These are phyloP conservation scores for Phytophthora multivora DNA, from an alignment of 352 stramenopile genomes.

Conservation along the genomic window DNA sequence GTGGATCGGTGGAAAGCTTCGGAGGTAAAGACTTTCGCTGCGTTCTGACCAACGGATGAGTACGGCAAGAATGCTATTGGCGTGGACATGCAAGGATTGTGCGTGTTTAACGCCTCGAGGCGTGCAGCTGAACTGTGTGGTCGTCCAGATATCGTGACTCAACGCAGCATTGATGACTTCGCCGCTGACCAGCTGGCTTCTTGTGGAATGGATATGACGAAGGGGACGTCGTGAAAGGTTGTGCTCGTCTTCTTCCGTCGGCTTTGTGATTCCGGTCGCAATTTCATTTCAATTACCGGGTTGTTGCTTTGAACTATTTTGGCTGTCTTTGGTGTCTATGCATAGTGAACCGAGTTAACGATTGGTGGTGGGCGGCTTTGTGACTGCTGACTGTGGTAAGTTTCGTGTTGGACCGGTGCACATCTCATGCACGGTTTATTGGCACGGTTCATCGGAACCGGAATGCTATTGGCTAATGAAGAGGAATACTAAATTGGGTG, in stretches of 20 bases:
- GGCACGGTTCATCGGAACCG: too few species aligned
- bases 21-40: not conserved
- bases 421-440: too few species aligned
- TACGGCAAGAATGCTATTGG: not conserved
- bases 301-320: constrained; percentile 5
- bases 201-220: not conserved
- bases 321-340: not conserved
- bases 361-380: too few species aligned
- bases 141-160: constrained; percentile 1
- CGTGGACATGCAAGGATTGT: not conserved
- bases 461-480: too few species aligned
- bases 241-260: not conserved
- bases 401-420: too few species aligned
- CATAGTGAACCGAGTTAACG: too few species aligned
- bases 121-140: not conserved
- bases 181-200: not conserved
- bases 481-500: too few species aligned
- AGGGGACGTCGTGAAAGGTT: constrained; percentile 5
- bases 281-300: constrained; percentile 19
- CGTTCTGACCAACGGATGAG: not conserved
- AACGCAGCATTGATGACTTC: constrained; percentile 7
- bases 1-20: not conserved
- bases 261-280: constrained; percentile 2
- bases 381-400: too few species aligned
- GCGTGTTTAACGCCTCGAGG: constrained; percentile 5